Base-by-base conservation (phyloP, 345 rosid genomes). In the Populus simonii region DNA sequence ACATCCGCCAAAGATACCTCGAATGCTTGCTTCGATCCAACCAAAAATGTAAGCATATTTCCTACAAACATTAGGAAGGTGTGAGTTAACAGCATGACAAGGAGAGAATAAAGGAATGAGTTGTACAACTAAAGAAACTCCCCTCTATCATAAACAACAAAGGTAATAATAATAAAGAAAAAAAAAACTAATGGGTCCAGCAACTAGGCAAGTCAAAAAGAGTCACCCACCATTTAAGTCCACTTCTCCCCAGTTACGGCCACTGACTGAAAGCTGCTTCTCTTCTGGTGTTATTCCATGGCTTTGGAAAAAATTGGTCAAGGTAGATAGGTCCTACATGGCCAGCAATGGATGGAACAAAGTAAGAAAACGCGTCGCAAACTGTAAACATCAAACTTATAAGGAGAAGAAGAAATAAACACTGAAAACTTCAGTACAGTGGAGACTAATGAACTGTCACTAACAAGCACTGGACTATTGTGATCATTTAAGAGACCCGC, bases 171-270 rank as follows among this genome's bases (percentile, higher is more conserved):
- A 39, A 39, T 38, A 7, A 39, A 36, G 1, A 39, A 39, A 9
- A 57, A 23, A 70, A 31, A 59, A 15, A 59, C 38, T 22, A 57
- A 41, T 41, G 12, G 45, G 20, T 12, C 31, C 70, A 57, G 13
- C 9, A 68, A 43, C 27, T 25, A 27, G 23, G 25, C 27, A 38
- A 62, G 78, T 47, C 8, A n/a, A 23, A 74, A 35, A 55, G 43
- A 23, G 45, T 55, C 29, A 80, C 88, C 70, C n/a, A 93, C 99
- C 97, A 86, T 83, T 88, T 79, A 95, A 89, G 88, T 94, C 94
- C 78, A 96, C 90, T 79, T 92, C 99, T 74, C 99, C 99, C 97
- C 97, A 96, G 39, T 92, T 94, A 63, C 94, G 98, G 22, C 99
- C 99, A 86, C 88, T 89, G 63, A 94, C 89, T 73, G 98, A 94